Evolutionary conservation across 1,284 basidiomycete genomes (phyloP), one percentile per base, ranked within the genome.

Genomic region (Inonotus hispidus): DNA sequence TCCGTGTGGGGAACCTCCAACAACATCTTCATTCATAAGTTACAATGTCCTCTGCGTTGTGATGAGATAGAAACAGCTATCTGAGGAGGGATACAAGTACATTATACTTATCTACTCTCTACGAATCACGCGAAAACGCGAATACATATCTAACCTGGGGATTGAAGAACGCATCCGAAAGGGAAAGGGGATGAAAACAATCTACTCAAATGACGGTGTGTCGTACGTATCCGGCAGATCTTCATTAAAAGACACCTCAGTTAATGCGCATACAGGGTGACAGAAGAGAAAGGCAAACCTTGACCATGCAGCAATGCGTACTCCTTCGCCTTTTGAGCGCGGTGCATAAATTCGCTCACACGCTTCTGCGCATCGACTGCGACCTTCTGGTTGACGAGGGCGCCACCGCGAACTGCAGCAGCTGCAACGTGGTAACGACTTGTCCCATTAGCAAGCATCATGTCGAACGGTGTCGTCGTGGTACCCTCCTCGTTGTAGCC

Each of bases 381-480:
- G 1, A 88, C 79, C 52, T 73, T 76, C 25, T 77, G 68, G 64
- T 88, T 88, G 57, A 73, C 68, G 43, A 67, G 59, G 2, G 83
- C 80, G 14, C 77, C 84, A 25, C 77, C 79, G 8, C 79, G 78
- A 41, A 88, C 75, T 16, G 85, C 87, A 25, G 76, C 76, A 2
- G 79, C 72, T 27, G 86, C 86, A 53, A 88, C 77, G 61, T 85
- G 75, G 70, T 82, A 88, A 38, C 86, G 78, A 43, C 85, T 87
- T 1, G 83, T 85, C 56, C 75, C 72, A 70, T 88, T 88, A 69
- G 77, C 77, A 13, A 88, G 70, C 86, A 88, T 85, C 87, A 88
- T 88, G 82, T 85, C 45, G 53, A 64, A 61, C 16, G 59, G 63
- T n/a, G 63, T 64, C 47, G 63, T 64, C 49, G 63, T 64, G 21